Conservation (phyloP, 352 stramenopile genomes). For the Paralagenidium karlingii region DNA sequence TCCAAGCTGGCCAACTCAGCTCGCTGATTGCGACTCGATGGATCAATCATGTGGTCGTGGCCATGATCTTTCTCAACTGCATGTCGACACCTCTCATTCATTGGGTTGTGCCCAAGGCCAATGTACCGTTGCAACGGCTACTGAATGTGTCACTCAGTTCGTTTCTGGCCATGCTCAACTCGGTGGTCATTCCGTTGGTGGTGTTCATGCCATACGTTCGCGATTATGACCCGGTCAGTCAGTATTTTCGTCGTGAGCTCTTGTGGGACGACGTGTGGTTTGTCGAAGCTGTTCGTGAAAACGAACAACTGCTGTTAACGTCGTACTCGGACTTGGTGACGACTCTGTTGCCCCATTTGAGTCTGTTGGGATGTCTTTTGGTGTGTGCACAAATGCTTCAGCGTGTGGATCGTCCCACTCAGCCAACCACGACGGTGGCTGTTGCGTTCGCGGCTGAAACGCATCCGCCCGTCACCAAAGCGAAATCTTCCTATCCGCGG, state of each 20-base stretch:
- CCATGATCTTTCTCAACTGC: background rate
- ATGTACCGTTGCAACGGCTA: background rate
- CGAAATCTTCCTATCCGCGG: too few relatives aligned
- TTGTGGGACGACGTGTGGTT: conserved; percentile 4
- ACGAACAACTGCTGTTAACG: conserved; percentile 5
- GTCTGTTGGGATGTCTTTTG: conserved; percentile 4
- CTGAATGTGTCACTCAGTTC: background rate
- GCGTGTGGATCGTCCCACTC: too few relatives aligned
- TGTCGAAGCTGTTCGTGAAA: conserved; percentile 4
- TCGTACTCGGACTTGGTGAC: conserved; percentile 4
- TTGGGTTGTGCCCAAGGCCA: background rate
- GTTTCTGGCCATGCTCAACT: conserved; percentile 5
- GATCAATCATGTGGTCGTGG: conserved; percentile 8
- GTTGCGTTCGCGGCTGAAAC: too few relatives aligned
- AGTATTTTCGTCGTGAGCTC: background rate
- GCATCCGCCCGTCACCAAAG: too few relatives aligned
- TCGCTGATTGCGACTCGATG: too few relatives aligned
- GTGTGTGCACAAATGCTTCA: too few relatives aligned
- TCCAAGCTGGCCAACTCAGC: too few relatives aligned
- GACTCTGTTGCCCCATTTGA: conserved; percentile 5
- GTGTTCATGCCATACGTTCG: conserved; percentile 3
- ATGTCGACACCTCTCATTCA: background rate
- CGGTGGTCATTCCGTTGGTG: conserved; percentile 4
- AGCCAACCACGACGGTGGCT: too few relatives aligned
- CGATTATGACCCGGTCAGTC: background rate